These are phyloP conservation scores for Cytospora mali DNA, from an alignment of 2,329 filamentous ascomycete genomes.

Conservation along the genomic window DNA sequence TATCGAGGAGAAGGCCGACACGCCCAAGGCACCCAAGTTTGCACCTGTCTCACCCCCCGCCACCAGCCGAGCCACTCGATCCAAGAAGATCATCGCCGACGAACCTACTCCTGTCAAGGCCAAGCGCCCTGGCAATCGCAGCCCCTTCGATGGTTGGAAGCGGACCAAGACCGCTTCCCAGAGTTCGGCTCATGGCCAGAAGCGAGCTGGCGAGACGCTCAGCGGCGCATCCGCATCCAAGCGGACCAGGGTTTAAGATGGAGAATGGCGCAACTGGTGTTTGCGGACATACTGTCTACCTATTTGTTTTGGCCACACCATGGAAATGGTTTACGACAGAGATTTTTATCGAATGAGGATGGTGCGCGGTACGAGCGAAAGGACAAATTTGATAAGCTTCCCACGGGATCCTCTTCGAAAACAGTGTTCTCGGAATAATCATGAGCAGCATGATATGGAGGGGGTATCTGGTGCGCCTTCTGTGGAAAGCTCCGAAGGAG, in stretches of 20 bases:
- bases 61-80: slow-evolving; percentile 62
- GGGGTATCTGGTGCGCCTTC: slow-evolving; percentile 10
- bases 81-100: slow-evolving; percentile 51
- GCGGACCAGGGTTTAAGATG: slow-evolving; percentile 37
- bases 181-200: slow-evolving; percentile 42
- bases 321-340: slow-evolving; percentile 6
- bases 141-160: slow-evolving; percentile 70
- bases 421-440: background rate
- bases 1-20: slow-evolving; percentile 43
- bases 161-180: slow-evolving; percentile 60
- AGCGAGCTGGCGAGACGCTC: slow-evolving; percentile 46
- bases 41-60: slow-evolving; percentile 64
- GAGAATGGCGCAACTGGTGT: background rate
- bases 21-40: slow-evolving; percentile 59
- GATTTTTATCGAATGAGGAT: slow-evolving; percentile 4
- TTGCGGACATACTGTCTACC: slow-evolving; percentile 9
- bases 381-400: background rate
- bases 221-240: slow-evolving; percentile 41
- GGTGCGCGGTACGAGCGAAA: background rate
- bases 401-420: background rate
- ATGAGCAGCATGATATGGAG: slow-evolving; percentile 12
- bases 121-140: slow-evolving; percentile 42
- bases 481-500: slow-evolving; percentile 5
- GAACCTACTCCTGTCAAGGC: slow-evolving; percentile 47
- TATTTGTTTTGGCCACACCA: slow-evolving; percentile 8